A percentile compares a stretch with the other conserved stretches of the same genome.
Evolutionary conservation across 257 asterid species (phyloP).

Genomic region (Anisodus acutangulus): DNA sequence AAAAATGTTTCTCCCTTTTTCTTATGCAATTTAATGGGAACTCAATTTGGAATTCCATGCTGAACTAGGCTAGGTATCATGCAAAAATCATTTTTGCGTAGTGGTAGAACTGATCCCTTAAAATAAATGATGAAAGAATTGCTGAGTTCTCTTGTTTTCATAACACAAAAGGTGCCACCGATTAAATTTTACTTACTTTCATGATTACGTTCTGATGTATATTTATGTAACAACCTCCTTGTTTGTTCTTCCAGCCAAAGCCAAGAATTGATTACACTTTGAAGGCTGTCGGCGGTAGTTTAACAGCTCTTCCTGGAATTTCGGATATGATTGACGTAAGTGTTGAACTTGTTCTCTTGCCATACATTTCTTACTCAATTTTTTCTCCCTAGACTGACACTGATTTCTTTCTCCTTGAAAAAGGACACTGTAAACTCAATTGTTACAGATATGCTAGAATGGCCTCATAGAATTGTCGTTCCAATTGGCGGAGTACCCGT

Average conservation of each 20-base stretch:
- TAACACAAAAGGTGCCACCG: neutral
- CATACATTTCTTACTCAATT: neutral
- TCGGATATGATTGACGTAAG: constrained; percentile 98
- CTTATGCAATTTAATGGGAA: neutral
- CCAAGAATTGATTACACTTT: constrained; percentile 89
- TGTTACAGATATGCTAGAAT: constrained; percentile 86
- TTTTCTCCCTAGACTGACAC: constrained; percentile 37
- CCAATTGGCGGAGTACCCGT: constrained; percentile 89
- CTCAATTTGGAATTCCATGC: neutral
- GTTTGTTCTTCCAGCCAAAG: constrained; percentile 67
- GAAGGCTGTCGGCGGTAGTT: constrained; percentile 97
- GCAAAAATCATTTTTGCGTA: neutral
- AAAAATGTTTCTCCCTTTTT: neutral
- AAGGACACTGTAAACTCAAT: constrained; percentile 90
- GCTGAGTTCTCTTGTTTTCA: neutral
- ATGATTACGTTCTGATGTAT: neutral
- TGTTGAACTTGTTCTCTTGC: constrained; percentile 24
- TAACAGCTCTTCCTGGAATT: constrained; percentile 92
- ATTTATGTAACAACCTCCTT: constrained; percentile 4
- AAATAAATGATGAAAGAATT: neutral
- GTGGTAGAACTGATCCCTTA: neutral
- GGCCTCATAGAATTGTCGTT: constrained; percentile 99
- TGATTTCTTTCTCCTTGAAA: constrained; percentile 34
- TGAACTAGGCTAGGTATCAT: neutral
- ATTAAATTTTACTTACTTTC: neutral